Evolutionary conservation across 2,329 filamentous ascomycete genomes (phyloP).

Genomic region (Fusarium virguliforme): DNA sequence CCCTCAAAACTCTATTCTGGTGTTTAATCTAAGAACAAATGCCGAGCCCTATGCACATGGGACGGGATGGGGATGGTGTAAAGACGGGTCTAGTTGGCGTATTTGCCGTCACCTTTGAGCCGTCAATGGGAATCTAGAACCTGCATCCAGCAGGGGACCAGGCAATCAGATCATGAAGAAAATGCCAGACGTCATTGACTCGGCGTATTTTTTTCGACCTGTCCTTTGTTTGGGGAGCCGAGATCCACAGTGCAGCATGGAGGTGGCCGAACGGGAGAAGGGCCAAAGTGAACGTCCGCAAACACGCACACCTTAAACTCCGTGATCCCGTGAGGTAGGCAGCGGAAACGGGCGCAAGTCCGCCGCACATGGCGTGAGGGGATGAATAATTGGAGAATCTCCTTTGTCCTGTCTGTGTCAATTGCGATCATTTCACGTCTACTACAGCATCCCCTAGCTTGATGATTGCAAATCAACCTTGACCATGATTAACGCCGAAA

Average conservation of each 20-base stretch:
- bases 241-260: constrained; percentile 21
- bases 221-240: background rate
- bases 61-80: background rate
- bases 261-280: constrained; percentile 37
- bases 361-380: constrained; percentile 10
- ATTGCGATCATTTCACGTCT: background rate
- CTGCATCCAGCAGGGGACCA: background rate
- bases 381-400: constrained; percentile 15
- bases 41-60: background rate
- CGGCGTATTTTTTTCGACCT: constrained; percentile 8
- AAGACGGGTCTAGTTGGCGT: background rate
- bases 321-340: constrained; percentile 8
- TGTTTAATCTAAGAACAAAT: background rate
- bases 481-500: constrained; percentile 18
- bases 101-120: constrained; percentile 21
- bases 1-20: constrained; percentile 4
- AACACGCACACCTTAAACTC: constrained; percentile 11
- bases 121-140: constrained; percentile 14
- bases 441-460: background rate
- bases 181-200: constrained; percentile 40
- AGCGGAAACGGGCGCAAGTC: constrained; percentile 11
- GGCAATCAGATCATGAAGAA: constrained; percentile 43
- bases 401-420: constrained; percentile 1
- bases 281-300: constrained; percentile 12
- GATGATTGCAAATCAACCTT: constrained; percentile 40